These are phyloP conservation scores for Colletotrichum viniferum DNA, from an alignment of 2,329 filamentous ascomycete genomes.

Conservation along the genomic window DNA sequence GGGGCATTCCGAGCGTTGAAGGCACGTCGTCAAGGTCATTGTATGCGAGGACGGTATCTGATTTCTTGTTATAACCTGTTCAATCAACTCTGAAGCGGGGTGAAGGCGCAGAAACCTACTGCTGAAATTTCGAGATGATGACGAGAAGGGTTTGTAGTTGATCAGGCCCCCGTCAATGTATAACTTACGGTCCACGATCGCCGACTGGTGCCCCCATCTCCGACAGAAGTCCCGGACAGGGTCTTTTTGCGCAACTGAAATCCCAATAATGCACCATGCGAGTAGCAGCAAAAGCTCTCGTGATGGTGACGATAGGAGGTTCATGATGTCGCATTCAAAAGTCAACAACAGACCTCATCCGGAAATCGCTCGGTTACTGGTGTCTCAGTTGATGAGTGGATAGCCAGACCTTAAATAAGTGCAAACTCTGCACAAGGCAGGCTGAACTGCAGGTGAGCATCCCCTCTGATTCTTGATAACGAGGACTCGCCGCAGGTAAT, in stretches of 20 bases:
- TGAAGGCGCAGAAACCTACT: neutral
- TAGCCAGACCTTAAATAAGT: neutral
- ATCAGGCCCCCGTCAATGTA: neutral
- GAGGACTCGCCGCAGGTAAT: neutral
- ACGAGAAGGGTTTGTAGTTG: neutral
- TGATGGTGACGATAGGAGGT: fast-evolving
- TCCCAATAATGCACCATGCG: neutral
- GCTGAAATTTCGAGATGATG: neutral
- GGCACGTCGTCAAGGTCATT: neutral
- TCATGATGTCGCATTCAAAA: neutral
- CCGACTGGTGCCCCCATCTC: neutral
- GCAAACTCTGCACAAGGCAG: neutral
- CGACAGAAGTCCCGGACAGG: neutral
- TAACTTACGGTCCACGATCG: neutral
- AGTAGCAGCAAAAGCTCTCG: neutral
- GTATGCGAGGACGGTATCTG: neutral
- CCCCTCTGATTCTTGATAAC: neutral
- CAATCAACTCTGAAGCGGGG: neutral
- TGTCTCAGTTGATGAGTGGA: neutral
- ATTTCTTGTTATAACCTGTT: neutral
- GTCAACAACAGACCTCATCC: neutral
- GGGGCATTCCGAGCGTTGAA: neutral
- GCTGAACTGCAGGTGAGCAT: neutral
- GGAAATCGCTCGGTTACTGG: neutral
- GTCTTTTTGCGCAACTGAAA: neutral